Evolutionary conservation across 306 rosid species (phyloP).

Genomic region (Quercus wislizeni): DNA sequence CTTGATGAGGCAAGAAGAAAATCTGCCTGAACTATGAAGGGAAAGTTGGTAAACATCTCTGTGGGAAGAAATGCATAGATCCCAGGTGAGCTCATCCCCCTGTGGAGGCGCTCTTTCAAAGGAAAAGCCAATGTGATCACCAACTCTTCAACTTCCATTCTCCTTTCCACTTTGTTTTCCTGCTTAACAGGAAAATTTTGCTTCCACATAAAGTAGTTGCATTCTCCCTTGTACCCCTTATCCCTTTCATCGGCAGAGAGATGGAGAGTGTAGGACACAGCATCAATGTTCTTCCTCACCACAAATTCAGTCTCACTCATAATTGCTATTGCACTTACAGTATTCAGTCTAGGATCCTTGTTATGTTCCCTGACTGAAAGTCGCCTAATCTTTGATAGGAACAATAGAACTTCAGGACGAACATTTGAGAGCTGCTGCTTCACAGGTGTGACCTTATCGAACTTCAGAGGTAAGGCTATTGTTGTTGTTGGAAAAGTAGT

Average conservation of each 20-base stretch:
- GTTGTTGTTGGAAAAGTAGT: conserved; percentile 54
- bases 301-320: conserved; percentile 41
- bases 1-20: conserved; percentile 72
- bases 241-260: conserved; percentile 41
- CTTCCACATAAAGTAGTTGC: conserved; percentile 65
- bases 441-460: conserved; percentile 56
- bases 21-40: conserved; percentile 75
- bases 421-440: conserved; percentile 62
- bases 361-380: conserved; percentile 59
- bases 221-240: conserved; percentile 19
- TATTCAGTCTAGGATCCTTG: conserved; percentile 28
- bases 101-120: conserved; percentile 37
- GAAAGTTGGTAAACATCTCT: conserved; percentile 65
- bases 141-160: conserved; percentile 58
- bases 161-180: conserved; percentile 48
- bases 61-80: conserved; percentile 77
- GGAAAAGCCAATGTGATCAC: conserved; percentile 69
- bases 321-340: conserved; percentile 49
- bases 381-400: conserved; percentile 61
- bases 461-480: conserved; percentile 62
- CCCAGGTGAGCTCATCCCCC: conserved; percentile 51
- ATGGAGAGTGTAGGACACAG: conserved; percentile 62
- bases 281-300: conserved; percentile 56
- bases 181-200: conserved; percentile 58
- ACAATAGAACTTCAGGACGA: conserved; percentile 65